Base-by-base conservation (phyloP, 2,329 filamentous ascomycete genomes). In the Fusarium nurragi region DNA sequence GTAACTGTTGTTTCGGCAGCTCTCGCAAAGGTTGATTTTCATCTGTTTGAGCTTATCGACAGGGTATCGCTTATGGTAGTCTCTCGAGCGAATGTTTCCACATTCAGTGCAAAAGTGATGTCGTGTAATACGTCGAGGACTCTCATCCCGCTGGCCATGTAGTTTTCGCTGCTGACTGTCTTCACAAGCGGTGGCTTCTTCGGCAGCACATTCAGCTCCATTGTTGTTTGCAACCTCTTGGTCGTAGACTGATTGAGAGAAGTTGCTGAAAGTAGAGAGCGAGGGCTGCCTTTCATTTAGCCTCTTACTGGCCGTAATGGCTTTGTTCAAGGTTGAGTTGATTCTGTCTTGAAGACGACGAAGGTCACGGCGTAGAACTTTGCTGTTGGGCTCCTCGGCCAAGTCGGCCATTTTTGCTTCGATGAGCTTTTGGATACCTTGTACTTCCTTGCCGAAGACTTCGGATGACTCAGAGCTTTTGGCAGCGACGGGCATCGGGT, bases 91-190 rank as follows among this genome's bases (percentile, higher is more conserved):
- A 21, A 73, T 54, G 21, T 67, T 68, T 14, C 78, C 77, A 26
- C 78, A 80, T 25, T 69, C 69, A 3, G 74, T 75, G 54, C 78
- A 80, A 21, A 77, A 49, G 51, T 79, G 77, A 43, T 74, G 69
- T 3, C 63, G 64, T 26, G 67, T 47, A 12, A 53, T 51, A 19
- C 56, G 61, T 16, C 59, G 60, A 7, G 68, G 54, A 32, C 68
- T 76, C 23, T 56, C 52, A 8, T 57, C 65, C 46, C 67, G 60
- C 14, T 60, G 62, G 2, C 28, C 19, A 14, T 39, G 32, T 22
- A 41, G 25, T 37, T 19, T 23, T 21, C 13, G 36, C 10, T 51
- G 48, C 18, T 18, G 32, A 14, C 14, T 23, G 16, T 26, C 41
- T 14, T 19, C 12, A 16, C n/a, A 37, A 16, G 11, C 18, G 14